Conservation (phyloP, 1,139 yeast genomes). For the Sugiyamaella pinicola region DNA sequence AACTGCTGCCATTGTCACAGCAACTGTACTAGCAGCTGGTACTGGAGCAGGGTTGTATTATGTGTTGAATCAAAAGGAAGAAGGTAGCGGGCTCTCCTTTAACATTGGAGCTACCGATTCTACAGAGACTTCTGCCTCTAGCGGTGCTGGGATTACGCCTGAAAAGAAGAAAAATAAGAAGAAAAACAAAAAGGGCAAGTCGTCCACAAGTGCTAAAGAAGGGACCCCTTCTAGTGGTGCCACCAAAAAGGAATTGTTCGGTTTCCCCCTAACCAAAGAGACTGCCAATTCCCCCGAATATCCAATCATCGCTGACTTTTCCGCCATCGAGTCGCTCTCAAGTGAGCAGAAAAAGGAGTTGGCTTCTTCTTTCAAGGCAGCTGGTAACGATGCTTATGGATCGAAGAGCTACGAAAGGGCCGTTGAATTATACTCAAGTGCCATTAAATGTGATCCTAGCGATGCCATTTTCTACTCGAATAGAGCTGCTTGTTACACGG, state of each 20-base stretch:
- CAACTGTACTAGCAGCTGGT: slow-evolving; percentile 40
- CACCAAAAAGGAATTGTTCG: slow-evolving; percentile 25
- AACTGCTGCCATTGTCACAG: slow-evolving; percentile 39
- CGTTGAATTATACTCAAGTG: slow-evolving; percentile 73
- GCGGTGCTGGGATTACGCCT: slow-evolving; percentile 14
- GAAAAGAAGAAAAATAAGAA: slow-evolving; percentile 34
- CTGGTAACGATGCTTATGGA: slow-evolving; percentile 82
- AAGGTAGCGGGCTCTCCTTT: background rate
- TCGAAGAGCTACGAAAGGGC: slow-evolving; percentile 71
- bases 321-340: slow-evolving; percentile 50
- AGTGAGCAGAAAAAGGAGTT: slow-evolving; percentile 63
- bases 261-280: slow-evolving; percentile 34
- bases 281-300: slow-evolving; percentile 35
- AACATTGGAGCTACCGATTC: background rate
- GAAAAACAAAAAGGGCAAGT: slow-evolving; percentile 37
- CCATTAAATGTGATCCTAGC: slow-evolving; percentile 62
- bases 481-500: slow-evolving; percentile 93
- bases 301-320: slow-evolving; percentile 43
- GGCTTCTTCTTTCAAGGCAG: slow-evolving; percentile 80
- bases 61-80: slow-evolving; percentile 22
- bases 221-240: slow-evolving; percentile 13
- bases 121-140: slow-evolving; percentile 12
- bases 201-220: slow-evolving; percentile 21
- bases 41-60: slow-evolving; percentile 41
- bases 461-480: slow-evolving; percentile 93